Base-by-base conservation (phyloP, 768 basidiomycete genomes). In the Lentinus brumalis region DNA sequence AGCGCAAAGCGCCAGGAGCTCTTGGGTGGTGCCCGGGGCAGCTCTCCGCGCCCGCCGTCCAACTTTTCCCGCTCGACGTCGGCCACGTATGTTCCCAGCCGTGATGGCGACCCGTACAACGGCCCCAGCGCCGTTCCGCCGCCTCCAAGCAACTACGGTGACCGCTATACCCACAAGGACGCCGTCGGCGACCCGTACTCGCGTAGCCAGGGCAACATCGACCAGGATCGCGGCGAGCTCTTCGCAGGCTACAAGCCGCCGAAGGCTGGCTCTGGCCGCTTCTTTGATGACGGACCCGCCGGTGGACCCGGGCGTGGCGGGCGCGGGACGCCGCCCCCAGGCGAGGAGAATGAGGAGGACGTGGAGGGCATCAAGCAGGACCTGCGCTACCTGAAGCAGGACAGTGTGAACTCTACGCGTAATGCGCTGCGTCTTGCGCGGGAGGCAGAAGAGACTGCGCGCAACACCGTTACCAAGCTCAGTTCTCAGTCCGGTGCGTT, bases 361-460 rank as follows among this genome's bases (percentile, higher is more conserved):
- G 79, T 95, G 5, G 96, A 99, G 76, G 93, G 89, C 29, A 98
- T 99, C 76, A 98, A 97, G 77, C 86, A 92, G 68, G 89, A 95
- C 75, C 94, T 92, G 61, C 83, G 87, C 58, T 91, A 84, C 69
- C 72, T 90, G 62, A 98, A 99, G 77, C 94, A 98, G 75, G 96
- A 98, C 68, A 90, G 87, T 70, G 88, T 96, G 50, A 87, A 85
- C 56, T 90, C 91, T 15, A 91, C 94, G 1, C 80, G 96, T 67
- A 98, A 98, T 75, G 96, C 96, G 12, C 81, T 99, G 53, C 83
- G 94, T 45, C 82, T 98, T 71, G 96, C 96, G 41, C 82, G 89
- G n/a, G 95, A 98, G 74, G 94, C 96, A 0, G 96, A 98, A 74
- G 96, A 99, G 74, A 96, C 94, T 11, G 96, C 92, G 38, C 79